Base-by-base conservation (phyloP, 345 rosid species). In the Rhodamnia argentea region DNA sequence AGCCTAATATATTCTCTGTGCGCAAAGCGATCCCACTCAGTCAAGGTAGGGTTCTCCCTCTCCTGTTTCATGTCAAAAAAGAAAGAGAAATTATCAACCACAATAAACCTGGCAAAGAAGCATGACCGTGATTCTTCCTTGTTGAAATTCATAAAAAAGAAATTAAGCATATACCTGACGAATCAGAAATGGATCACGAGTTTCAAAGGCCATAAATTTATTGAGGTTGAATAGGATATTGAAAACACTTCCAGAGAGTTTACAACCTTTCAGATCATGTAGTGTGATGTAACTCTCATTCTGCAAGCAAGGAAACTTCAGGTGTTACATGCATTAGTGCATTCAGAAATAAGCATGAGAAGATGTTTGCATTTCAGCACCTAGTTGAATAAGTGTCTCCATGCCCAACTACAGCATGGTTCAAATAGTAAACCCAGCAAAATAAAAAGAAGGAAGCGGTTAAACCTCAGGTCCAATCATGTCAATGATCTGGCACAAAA, bases 1-100 rank as follows among this genome's bases (percentile, higher is more conserved):
- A 96, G 98, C 88, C 99, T 93, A 86, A 96, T 96, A 87, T 96
- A 96, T 91, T 96, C 99, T 90, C 98, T 93, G 89, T 96, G 98
- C 2, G 99, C 98, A 93, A 96, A 96, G 11, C 99, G 95, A 87
- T 96, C 99, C 99, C 99, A 96, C 75, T 96, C 99, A 40, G 98
- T 96, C 96, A 96, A 91, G 83, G 98, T 93, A 22, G 99, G 99
- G 90, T 95, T 95, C 87, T 95, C 99, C 12, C 98, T 95, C 91
- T 96, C 99, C 99, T 96, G 89, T 90, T 90, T 87, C 37, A 64
- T 51, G 52, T 47, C 86, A 82, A 59, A 55, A 26, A 55, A 55
- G 58, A 37, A 59, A 75, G 74, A 86, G 13, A 81, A 83, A 54
- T 64, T 52, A 85, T 86, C 82, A 78, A 84, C 56, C 51, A 3